Conservation (phyloP, 768 basidiomycete genomes). For the Suillus americanus region DNA sequence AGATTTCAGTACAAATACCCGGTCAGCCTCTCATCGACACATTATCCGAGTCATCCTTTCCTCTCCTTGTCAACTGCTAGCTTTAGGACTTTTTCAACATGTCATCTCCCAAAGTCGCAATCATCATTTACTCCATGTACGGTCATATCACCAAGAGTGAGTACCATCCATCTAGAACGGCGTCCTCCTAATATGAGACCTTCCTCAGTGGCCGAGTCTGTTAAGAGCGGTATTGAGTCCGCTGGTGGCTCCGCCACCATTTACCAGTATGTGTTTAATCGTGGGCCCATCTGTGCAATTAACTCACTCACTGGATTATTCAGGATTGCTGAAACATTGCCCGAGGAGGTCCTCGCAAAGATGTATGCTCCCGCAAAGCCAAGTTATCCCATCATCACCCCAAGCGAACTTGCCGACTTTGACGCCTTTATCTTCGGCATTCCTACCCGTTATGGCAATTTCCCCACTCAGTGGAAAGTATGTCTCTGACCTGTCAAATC, state of each 20-base stretch:
- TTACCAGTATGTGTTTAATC: conserved; percentile 45
- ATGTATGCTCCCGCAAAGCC: conserved; percentile 75
- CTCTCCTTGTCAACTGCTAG: conserved; percentile 4
- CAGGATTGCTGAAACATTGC: conserved; percentile 80
- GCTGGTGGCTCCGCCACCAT: conserved; percentile 55
- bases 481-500: conserved; percentile 14
- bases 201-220: conserved; percentile 57
- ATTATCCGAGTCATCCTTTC: not conserved
- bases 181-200: conserved; percentile 5
- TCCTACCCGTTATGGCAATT: conserved; percentile 79
- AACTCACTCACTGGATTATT: not conserved
- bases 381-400: conserved; percentile 64
- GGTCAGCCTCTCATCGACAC: not conserved
- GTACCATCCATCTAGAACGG: conserved; percentile 22
- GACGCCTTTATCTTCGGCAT: conserved; percentile 79
- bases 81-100: conserved; percentile 22
- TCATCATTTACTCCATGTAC: conserved; percentile 75
- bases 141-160: conserved; percentile 69
- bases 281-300: not conserved
- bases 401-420: conserved; percentile 51
- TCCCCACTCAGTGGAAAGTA: conserved; percentile 80
- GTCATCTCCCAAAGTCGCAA: conserved; percentile 57
- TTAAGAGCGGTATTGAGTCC: conserved; percentile 42
- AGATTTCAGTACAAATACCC: conserved; percentile 15
- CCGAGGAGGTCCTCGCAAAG: conserved; percentile 59